These are phyloP conservation scores for Ophiognomonia clavigignenti-juglandacearum DNA, from an alignment of 2,329 filamentous ascomycete species.

Conservation along the genomic window DNA sequence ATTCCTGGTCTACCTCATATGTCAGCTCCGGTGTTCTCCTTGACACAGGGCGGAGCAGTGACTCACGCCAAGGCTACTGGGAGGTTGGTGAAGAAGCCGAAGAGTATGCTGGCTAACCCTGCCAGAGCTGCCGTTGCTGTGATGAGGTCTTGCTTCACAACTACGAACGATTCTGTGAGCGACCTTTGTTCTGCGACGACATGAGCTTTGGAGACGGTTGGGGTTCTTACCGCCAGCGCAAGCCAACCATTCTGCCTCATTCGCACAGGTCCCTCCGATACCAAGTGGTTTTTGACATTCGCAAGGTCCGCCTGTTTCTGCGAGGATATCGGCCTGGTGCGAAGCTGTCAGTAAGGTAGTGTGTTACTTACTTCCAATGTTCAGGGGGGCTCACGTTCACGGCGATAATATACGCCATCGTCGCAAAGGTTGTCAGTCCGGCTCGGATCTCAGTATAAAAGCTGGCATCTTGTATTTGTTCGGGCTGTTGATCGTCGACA, in stretches of 20 bases:
- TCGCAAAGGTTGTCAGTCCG: conserved; percentile 73
- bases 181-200: neutral
- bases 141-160: conserved; percentile 68
- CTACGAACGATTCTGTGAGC: conserved; percentile 1
- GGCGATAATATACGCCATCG: conserved; percentile 83
- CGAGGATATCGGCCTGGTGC: conserved; percentile 63
- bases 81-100: conserved; percentile 78
- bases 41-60: neutral
- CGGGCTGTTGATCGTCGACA: conserved; percentile 40
- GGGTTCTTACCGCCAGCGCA: conserved; percentile 8
- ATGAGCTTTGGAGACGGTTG: neutral
- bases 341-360: neutral
- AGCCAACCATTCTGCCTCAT: conserved; percentile 30
- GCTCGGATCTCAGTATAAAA: conserved; percentile 77
- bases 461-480: conserved; percentile 61
- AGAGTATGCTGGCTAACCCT: conserved; percentile 68
- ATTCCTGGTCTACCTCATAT: conserved; percentile 53
- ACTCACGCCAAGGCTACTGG: conserved; percentile 70
- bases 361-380: neutral
- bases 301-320: conserved; percentile 73
- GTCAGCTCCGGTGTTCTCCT: conserved; percentile 14
- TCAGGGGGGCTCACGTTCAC: conserved; percentile 48
- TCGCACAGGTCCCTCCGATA: conserved; percentile 41
- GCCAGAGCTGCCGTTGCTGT: conserved; percentile 79
- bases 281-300: conserved; percentile 48